Evolutionary conservation across 108 stramenopile species (phyloP).

Genomic region (Aurantiochytrium sp.): DNA sequence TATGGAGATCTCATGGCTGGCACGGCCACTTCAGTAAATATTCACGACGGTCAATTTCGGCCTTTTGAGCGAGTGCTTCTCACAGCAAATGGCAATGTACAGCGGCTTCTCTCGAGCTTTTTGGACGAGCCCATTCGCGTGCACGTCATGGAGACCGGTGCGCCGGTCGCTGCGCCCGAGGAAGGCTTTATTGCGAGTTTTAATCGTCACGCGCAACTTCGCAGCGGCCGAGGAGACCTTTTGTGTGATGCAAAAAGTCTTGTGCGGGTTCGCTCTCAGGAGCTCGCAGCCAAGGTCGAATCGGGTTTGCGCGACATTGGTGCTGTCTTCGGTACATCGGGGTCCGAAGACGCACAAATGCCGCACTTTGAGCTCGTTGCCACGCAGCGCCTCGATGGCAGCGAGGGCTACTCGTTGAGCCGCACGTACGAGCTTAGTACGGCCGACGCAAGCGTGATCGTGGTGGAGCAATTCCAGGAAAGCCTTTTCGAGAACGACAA

Average conservation of each 20-base stretch:
- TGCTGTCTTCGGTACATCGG: not conserved
- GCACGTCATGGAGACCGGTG: not conserved
- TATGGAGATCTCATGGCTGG: not conserved
- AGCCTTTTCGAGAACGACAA: not conserved
- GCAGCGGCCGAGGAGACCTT: not conserved
- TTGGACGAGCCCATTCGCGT: not conserved
- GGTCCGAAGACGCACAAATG: not conserved
- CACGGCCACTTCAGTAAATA: not conserved
- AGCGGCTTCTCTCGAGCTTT: not conserved
- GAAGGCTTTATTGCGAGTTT: not conserved
- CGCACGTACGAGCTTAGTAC: not conserved
- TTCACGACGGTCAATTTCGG: not conserved
- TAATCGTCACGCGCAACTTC: not conserved
- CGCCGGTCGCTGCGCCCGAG: not conserved
- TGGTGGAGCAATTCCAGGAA: not conserved
- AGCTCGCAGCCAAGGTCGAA: not conserved
- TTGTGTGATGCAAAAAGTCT: not conserved
- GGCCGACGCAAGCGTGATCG: not conserved
- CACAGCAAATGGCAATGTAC: constrained; percentile 4
- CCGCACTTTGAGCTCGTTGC: not conserved
- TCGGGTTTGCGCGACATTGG: not conserved
- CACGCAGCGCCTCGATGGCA: not conserved
- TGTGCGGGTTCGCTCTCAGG: not conserved
- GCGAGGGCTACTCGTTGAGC: not conserved
- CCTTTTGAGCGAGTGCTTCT: not conserved